A percentile compares a stretch with the other conserved stretches of the same genome.
These are phyloP conservation scores for Akanthomyces uredinophilus DNA, from an alignment of 2,329 filamentous ascomycete genomes.

Conservation along the genomic window DNA sequence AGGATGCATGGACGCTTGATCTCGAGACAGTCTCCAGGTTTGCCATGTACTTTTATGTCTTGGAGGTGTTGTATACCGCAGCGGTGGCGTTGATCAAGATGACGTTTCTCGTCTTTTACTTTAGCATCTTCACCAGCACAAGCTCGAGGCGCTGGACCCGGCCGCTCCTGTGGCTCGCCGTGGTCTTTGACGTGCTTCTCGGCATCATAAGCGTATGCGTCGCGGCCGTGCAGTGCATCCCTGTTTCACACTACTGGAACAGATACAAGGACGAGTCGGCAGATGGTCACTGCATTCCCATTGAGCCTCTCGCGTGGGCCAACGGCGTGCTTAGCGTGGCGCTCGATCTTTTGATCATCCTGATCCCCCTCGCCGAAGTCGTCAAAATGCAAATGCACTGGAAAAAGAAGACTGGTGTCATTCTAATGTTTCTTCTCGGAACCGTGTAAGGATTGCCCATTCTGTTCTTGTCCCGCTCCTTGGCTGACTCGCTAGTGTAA, in stretches of 20 bases:
- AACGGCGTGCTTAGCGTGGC: constrained; percentile 42
- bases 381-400: constrained; percentile 30
- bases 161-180: constrained; percentile 30
- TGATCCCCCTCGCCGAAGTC: constrained; percentile 38
- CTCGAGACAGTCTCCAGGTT: constrained; percentile 35
- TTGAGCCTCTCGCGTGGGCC: constrained; percentile 41
- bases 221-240: constrained; percentile 42
- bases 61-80: constrained; percentile 35
- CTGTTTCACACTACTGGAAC: constrained; percentile 42
- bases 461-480: background rate
- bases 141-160: constrained; percentile 23
- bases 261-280: constrained; percentile 38
- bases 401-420: constrained; percentile 37
- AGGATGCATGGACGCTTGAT: constrained; percentile 40
- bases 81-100: constrained; percentile 38
- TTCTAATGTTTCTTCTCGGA: constrained; percentile 39
- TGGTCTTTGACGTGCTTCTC: constrained; percentile 29
- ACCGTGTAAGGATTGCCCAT: constrained; percentile 24
- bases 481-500: background rate
- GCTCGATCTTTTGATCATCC: constrained; percentile 42
- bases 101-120: constrained; percentile 45
- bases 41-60: constrained; percentile 33
- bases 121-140: constrained; percentile 39
- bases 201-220: constrained; percentile 34
- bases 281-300: constrained; percentile 38